phyloP scores from a whole-genome alignment of 164 flowering plant genomes.

The Stephania yunnanensis region DNA sequence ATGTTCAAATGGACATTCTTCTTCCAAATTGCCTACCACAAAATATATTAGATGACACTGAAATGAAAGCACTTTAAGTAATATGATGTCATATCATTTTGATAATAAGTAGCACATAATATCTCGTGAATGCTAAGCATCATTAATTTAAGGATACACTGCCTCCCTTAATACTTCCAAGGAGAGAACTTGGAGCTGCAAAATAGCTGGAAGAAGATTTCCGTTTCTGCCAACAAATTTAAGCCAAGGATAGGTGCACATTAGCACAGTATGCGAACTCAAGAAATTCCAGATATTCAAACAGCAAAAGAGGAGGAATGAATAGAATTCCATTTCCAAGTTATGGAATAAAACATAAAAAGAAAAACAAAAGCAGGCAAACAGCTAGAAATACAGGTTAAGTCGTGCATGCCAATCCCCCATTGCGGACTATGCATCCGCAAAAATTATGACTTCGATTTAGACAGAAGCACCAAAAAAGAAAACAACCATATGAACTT shows the following conservation, averaged over 20 bases:
- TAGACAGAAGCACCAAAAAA: too few species aligned
- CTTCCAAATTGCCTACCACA: background rate
- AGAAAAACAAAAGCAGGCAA: too few species aligned
- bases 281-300: background rate
- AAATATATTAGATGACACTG: background rate
- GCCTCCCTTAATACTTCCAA: slow-evolving; percentile 87
- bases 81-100: background rate
- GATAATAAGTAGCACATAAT: background rate
- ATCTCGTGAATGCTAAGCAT: background rate
- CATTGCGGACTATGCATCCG: too few species aligned
- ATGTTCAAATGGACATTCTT: background rate
- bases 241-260: background rate
- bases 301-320: background rate
- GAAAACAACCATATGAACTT: too few species aligned
- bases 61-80: background rate
- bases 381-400: too few species aligned
- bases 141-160: slow-evolving; percentile 73
- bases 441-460: too few species aligned
- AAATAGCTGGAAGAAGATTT: slow-evolving; percentile 33
- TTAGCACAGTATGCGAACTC: background rate
- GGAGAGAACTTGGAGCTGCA: slow-evolving; percentile 77
- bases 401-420: too few species aligned
- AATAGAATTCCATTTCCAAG: too few species aligned
- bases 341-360: too few species aligned
- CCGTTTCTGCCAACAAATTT: slow-evolving; percentile 42